Conservation (phyloP, 495 filamentous ascomycete genomes). For the Bombardia bombarda region DNA sequence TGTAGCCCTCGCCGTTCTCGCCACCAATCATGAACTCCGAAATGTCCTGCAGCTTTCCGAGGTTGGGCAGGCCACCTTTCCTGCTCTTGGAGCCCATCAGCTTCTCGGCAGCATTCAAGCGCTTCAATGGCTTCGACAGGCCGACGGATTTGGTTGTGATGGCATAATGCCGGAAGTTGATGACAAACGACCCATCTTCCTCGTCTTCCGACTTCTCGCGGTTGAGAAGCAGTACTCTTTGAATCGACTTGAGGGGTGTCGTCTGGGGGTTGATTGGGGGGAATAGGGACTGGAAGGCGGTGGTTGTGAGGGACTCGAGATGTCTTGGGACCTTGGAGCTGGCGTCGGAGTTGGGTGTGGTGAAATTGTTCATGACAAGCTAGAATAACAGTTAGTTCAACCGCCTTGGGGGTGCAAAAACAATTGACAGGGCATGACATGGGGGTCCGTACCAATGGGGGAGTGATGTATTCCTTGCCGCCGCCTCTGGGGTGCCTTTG, state of each 20-base stretch:
- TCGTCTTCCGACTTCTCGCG: constrained; percentile 52
- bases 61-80: constrained; percentile 71
- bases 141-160: constrained; percentile 84
- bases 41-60: constrained; percentile 85
- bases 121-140: constrained; percentile 70
- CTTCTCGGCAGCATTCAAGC: constrained; percentile 83
- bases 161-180: constrained; percentile 90
- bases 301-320: constrained; percentile 86
- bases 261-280: constrained; percentile 90
- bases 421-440: neutral
- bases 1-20: constrained; percentile 67
- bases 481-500: constrained; percentile 73
- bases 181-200: constrained; percentile 63
- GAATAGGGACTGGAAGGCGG: constrained; percentile 93
- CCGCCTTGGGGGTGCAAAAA: neutral
- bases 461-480: constrained; percentile 71
- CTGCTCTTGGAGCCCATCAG: constrained; percentile 50
- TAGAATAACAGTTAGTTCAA: constrained; percentile 22
- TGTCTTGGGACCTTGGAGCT: constrained; percentile 64
- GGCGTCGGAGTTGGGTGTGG: constrained; percentile 56
- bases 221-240: constrained; percentile 83
- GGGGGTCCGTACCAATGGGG: constrained; percentile 56
- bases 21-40: constrained; percentile 92
- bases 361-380: constrained; percentile 98
- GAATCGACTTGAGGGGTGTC: constrained; percentile 80